phyloP scores from a whole-genome alignment of 208 protist species.

The Naegleria lovaniensis region DNA sequence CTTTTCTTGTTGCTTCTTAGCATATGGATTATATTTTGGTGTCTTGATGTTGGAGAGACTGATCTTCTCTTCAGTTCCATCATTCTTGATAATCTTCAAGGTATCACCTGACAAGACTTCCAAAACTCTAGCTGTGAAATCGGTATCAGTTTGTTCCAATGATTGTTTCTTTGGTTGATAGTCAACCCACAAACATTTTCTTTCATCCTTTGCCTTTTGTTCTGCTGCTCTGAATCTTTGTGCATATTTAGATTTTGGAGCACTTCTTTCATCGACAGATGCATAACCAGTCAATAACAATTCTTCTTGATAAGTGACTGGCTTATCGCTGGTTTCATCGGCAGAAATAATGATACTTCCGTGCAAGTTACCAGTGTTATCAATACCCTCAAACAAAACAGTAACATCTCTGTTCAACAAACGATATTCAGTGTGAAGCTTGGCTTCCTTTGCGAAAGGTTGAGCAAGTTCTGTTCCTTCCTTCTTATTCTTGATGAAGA shows the following conservation, averaged over 20 bases:
- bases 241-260: conserved; percentile 29
- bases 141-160: not conserved
- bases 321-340: not conserved
- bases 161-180: conserved; percentile 32
- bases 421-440: conserved; percentile 52
- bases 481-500: not conserved
- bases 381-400: conserved; percentile 40
- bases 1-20: not conserved
- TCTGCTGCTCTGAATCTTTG: conserved; percentile 38
- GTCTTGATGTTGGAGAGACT: not conserved
- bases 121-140: conserved; percentile 32
- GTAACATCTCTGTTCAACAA: conserved; percentile 54
- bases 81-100: conserved; percentile 39
- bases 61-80: not conserved
- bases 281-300: conserved; percentile 48
- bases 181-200: conserved; percentile 40
- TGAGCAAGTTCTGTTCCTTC: conserved; percentile 41
- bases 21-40: not conserved
- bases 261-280: conserved; percentile 49
- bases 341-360: not conserved
- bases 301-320: conserved; percentile 22
- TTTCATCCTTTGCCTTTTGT: conserved; percentile 37
- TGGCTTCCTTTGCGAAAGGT: conserved; percentile 48
- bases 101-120: conserved; percentile 54
- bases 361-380: conserved; percentile 35